These are phyloP conservation scores for Olyra latifolia DNA, from an alignment of 176 grass and related monocot species.

Conservation along the genomic window DNA sequence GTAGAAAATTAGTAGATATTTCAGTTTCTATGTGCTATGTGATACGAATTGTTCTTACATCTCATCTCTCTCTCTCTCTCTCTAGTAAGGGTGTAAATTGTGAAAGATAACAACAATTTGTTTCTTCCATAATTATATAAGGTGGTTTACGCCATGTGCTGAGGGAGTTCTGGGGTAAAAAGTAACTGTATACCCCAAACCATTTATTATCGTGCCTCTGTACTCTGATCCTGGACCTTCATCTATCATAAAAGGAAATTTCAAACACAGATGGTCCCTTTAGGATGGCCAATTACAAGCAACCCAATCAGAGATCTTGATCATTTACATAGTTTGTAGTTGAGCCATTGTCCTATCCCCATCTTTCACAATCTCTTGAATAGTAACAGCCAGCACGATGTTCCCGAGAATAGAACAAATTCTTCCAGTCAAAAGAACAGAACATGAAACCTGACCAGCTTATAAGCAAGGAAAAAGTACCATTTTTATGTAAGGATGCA, in stretches of 20 bases:
- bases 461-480: too few species aligned
- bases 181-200: constrained; percentile 1
- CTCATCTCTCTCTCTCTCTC: background rate
- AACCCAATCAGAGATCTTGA: background rate
- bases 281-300: background rate
- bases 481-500: too few species aligned
- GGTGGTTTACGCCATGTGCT: background rate
- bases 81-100: background rate
- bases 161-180: constrained; percentile 1
- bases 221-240: constrained; percentile 3
- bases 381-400: background rate
- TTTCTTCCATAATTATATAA: background rate
- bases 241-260: background rate
- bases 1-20: background rate
- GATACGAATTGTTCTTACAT: background rate
- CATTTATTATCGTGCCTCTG: background rate
- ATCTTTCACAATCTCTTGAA: background rate
- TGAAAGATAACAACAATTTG: background rate
- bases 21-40: background rate
- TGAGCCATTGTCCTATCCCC: background rate
- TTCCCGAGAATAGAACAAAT: background rate
- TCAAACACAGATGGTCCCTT: background rate
- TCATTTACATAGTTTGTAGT: background rate
- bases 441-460: background rate
- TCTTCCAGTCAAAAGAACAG: background rate